A percentile compares a stretch with the other conserved stretches of the same genome.
Conservation (phyloP, 2,329 filamentous ascomycete species). For the Colletotrichum coccodes region DNA sequence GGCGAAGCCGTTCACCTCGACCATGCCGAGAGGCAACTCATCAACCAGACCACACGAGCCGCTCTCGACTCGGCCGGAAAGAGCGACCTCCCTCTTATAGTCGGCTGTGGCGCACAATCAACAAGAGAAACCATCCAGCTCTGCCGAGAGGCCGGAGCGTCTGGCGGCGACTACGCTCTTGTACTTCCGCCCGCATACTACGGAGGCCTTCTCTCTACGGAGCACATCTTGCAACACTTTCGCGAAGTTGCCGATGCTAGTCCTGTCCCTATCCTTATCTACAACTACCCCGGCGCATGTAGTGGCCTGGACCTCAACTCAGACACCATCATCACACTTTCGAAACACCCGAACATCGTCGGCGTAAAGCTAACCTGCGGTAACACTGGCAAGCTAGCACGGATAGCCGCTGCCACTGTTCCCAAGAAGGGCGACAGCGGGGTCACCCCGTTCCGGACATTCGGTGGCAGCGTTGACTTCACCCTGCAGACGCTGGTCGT, state of each 20-base stretch:
- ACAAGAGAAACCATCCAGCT: conserved; percentile 71
- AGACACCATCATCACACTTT: conserved; percentile 66
- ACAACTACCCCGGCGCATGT: conserved; percentile 77
- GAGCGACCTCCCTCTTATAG: conserved; percentile 63
- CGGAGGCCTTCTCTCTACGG: conserved; percentile 58
- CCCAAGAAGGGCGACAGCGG: conserved; percentile 26
- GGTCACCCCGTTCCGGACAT: conserved; percentile 67
- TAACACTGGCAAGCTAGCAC: conserved; percentile 69
- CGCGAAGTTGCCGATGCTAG: conserved; percentile 61
- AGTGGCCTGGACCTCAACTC: conserved; percentile 76
- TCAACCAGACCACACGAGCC: conserved; percentile 64
- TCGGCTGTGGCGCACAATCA: conserved; percentile 72
- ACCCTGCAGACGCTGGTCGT: conserved; percentile 76
- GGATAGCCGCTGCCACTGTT: conserved; percentile 54
- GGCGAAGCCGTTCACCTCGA: conserved; percentile 71
- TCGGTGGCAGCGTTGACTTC: conserved; percentile 80
- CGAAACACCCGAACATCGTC: conserved; percentile 65
- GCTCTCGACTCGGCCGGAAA: conserved; percentile 51
- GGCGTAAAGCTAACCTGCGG: conserved; percentile 76
- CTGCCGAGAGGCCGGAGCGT: conserved; percentile 65
- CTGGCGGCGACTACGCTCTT: conserved; percentile 70
- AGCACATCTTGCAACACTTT: conserved; percentile 69
- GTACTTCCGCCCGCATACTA: conserved; percentile 74
- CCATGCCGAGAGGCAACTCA: conserved; percentile 64
- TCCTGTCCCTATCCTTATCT: conserved; percentile 70